Percentiles rank a stretch among this genome's conserved stretches.
Conservation (phyloP, 345 rosid species). For the Camelina laxa region DNA sequence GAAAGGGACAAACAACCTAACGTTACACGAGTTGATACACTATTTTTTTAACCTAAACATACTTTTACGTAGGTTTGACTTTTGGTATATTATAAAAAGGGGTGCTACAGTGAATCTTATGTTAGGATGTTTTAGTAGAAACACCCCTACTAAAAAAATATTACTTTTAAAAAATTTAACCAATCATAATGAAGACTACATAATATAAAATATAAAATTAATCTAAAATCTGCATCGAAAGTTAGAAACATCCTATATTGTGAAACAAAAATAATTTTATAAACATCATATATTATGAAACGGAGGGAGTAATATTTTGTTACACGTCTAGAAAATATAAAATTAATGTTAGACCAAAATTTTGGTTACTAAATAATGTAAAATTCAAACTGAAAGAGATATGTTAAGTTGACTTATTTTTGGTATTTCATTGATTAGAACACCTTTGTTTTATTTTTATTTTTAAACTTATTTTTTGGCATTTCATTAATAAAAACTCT, state of each 20-base stretch:
- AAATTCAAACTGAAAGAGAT: slow-evolving; percentile 19
- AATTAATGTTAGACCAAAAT: not conserved
- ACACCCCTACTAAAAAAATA: too few relatives aligned
- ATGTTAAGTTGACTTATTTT: slow-evolving; percentile 25
- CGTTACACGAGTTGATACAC: slow-evolving; percentile 4
- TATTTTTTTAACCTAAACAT: slow-evolving; percentile 10
- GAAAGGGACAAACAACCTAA: slow-evolving; percentile 19
- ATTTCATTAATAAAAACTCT: not conserved
- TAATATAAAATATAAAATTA: too few relatives aligned
- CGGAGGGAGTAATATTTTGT: not conserved
- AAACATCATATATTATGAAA: too few relatives aligned
- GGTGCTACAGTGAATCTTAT: not conserved
- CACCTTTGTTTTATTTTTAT: not conserved
- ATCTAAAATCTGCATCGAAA: too few relatives aligned
- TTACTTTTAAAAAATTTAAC: too few relatives aligned
- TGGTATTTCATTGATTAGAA: not conserved
- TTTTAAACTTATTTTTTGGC: not conserved
- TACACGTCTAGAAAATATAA: not conserved
- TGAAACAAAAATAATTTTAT: too few relatives aligned
- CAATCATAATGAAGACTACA: too few relatives aligned
- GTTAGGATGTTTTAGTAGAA: too few relatives aligned
- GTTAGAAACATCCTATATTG: too few relatives aligned
- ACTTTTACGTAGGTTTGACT: slow-evolving; percentile 13
- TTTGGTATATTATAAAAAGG: slow-evolving; percentile 8
- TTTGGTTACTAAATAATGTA: not conserved